Percentiles rank a stretch among this genome's conserved stretches.
phyloP scores from a whole-genome alignment of 2,329 filamentous ascomycete genomes.

The Drechslerella dactyloides region DNA sequence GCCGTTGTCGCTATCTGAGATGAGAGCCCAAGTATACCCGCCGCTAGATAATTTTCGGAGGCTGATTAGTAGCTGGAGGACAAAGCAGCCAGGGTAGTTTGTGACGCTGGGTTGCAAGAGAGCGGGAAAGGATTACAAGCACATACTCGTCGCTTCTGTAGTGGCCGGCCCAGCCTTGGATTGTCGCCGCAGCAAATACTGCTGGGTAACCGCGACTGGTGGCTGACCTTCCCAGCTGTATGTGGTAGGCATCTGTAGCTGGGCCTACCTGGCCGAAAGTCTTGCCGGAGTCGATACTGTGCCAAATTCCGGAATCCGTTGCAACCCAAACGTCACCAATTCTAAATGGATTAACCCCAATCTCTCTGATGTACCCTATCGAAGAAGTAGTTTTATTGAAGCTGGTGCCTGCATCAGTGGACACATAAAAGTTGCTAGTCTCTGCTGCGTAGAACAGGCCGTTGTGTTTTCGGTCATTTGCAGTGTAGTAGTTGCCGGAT shows the following conservation, averaged over 20 bases:
- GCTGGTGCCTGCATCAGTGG: slow-evolving; percentile 61
- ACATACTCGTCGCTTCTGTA: slow-evolving; percentile 52
- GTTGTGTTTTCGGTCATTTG: slow-evolving; percentile 64
- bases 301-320: slow-evolving; percentile 65
- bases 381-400: slow-evolving; percentile 58
- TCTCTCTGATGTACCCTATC: slow-evolving; percentile 61
- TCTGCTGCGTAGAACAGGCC: slow-evolving; percentile 64
- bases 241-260: slow-evolving; percentile 51
- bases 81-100: too few species aligned
- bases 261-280: slow-evolving; percentile 59
- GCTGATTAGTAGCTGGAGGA: too few species aligned
- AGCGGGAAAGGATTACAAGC: background rate
- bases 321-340: slow-evolving; percentile 69
- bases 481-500: slow-evolving; percentile 61
- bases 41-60: slow-evolving; percentile 9
- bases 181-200: slow-evolving; percentile 52
- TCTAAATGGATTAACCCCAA: slow-evolving; percentile 65
- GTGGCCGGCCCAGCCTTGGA: slow-evolving; percentile 51
- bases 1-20: slow-evolving; percentile 51
- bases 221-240: slow-evolving; percentile 51
- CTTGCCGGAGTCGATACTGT: slow-evolving; percentile 63
- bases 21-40: slow-evolving; percentile 51
- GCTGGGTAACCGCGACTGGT: slow-evolving; percentile 51
- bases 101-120: slow-evolving; percentile 5
- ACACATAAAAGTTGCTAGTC: slow-evolving; percentile 63